Conservation (phyloP, 306 rosid species). For the Lagenaria siceraria region DNA sequence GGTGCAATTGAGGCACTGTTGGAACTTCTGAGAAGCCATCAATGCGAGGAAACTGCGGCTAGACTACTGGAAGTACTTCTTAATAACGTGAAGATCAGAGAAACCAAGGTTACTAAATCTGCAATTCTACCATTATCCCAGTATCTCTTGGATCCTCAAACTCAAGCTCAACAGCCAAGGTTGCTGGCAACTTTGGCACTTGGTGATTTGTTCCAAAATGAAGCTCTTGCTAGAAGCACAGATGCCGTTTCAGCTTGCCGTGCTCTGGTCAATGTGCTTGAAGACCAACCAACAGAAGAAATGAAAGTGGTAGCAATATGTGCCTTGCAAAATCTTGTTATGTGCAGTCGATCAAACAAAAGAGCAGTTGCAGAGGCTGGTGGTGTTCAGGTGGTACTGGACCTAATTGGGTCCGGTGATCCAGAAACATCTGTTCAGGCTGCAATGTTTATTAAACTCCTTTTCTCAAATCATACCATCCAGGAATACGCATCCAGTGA, state of each 20-base stretch:
- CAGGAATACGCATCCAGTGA: slow-evolving; percentile 99
- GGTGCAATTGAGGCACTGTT: slow-evolving; percentile 98
- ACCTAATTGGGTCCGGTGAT: slow-evolving; percentile 86
- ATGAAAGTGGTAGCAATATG: slow-evolving; percentile 99
- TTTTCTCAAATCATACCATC: slow-evolving; percentile 91
- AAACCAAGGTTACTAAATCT: slow-evolving; percentile 79
- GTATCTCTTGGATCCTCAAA: slow-evolving; percentile 96
- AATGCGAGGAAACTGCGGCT: slow-evolving; percentile 90
- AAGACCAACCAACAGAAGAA: slow-evolving; percentile 98
- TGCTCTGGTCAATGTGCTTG: slow-evolving; percentile 95
- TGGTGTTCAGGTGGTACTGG: slow-evolving; percentile 97
- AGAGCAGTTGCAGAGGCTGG: slow-evolving; percentile 99
- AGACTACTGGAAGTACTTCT: slow-evolving; percentile 87
- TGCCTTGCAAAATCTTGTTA: slow-evolving; percentile 96
- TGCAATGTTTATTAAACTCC: slow-evolving; percentile 91
- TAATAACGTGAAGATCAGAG: slow-evolving; percentile 92
- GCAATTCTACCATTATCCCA: slow-evolving; percentile 89
- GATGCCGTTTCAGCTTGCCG: slow-evolving; percentile 99
- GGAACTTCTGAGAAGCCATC: slow-evolving; percentile 91
- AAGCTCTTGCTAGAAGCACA: slow-evolving; percentile 81
- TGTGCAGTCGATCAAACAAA: slow-evolving; percentile 86
- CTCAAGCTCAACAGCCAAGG: slow-evolving; percentile 96
- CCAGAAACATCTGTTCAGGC: slow-evolving; percentile 96
- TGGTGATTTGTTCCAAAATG: slow-evolving; percentile 94
- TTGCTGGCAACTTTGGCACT: slow-evolving; percentile 94